Conservation (phyloP, 2,329 filamentous ascomycete species). For the Trichoderma afroharzianum region DNA sequence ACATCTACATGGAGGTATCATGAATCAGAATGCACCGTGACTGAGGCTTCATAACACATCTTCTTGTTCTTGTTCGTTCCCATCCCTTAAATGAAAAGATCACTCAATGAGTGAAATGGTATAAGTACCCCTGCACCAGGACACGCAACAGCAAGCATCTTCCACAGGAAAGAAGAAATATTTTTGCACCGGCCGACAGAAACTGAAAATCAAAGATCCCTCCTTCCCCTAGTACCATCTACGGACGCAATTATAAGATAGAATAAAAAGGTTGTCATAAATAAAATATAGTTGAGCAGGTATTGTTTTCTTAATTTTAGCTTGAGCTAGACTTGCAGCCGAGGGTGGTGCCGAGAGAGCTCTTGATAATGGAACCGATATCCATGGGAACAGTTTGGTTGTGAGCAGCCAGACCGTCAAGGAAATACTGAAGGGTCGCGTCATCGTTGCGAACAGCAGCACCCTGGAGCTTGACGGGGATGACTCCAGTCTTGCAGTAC, state of each 20-base stretch:
- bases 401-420: slow-evolving; percentile 48
- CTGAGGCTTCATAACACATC: slow-evolving; percentile 16
- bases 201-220: neutral
- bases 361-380: slow-evolving; percentile 43
- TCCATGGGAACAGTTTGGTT: slow-evolving; percentile 53
- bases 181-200: neutral
- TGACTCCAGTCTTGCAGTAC: slow-evolving; percentile 51
- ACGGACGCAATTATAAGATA: slow-evolving; percentile 1
- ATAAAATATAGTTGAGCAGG: neutral
- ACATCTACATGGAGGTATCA: slow-evolving; percentile 31
- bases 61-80: slow-evolving; percentile 7
- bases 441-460: slow-evolving; percentile 49
- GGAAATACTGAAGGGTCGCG: slow-evolving; percentile 53
- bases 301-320: neutral
- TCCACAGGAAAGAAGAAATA: neutral
- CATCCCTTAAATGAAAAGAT: slow-evolving; percentile 11
- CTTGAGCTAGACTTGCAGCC: neutral
- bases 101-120: slow-evolving; percentile 11
- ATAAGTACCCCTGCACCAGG: slow-evolving; percentile 1
- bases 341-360: slow-evolving; percentile 22
- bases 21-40: slow-evolving; percentile 27
- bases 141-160: neutral
- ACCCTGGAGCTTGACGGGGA: slow-evolving; percentile 55
- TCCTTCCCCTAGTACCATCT: neutral
- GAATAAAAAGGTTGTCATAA: neutral